A percentile compares a stretch with the other conserved stretches of the same genome.
These are phyloP conservation scores for Aspergillus indologenus DNA, from an alignment of 495 filamentous ascomycete species.

Conservation along the genomic window DNA sequence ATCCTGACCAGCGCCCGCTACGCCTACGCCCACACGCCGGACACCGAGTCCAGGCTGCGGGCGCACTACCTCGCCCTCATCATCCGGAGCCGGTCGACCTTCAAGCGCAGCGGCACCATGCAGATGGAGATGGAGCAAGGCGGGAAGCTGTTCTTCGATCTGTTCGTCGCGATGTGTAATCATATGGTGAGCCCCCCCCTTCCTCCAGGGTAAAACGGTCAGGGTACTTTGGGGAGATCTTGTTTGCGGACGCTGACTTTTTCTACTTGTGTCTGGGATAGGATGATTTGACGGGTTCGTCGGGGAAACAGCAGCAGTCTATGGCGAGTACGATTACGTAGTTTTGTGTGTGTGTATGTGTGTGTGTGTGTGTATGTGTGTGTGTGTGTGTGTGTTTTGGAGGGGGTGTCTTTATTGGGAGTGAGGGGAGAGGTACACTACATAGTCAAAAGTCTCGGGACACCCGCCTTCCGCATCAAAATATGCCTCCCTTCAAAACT, in stretches of 20 bases:
- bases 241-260: neutral
- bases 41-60: slow-evolving; percentile 80
- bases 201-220: neutral
- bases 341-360: too few relatives aligned
- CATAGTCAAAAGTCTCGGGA: too few relatives aligned
- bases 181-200: slow-evolving; percentile 58
- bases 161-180: slow-evolving; percentile 91
- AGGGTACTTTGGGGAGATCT: too few relatives aligned
- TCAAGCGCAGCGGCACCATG: slow-evolving; percentile 95
- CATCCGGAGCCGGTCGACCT: slow-evolving; percentile 76
- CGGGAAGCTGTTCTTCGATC: slow-evolving; percentile 84
- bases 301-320: neutral
- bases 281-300: slow-evolving; percentile 23
- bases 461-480: too few relatives aligned
- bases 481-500: too few relatives aligned
- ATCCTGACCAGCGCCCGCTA: slow-evolving; percentile 81
- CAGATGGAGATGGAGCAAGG: slow-evolving; percentile 90
- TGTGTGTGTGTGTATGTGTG: too few relatives aligned
- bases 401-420: too few relatives aligned
- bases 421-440: too few relatives aligned
- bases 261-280: slow-evolving; percentile 15
- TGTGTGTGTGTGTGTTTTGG: too few relatives aligned
- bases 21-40: slow-evolving; percentile 84
- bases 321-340: too few relatives aligned
- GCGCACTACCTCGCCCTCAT: slow-evolving; percentile 92